A percentile compares a stretch with the other conserved stretches of the same genome.
Evolutionary conservation across 805 yeast species (phyloP).

Genomic region (Candida arabinofermentans): DNA sequence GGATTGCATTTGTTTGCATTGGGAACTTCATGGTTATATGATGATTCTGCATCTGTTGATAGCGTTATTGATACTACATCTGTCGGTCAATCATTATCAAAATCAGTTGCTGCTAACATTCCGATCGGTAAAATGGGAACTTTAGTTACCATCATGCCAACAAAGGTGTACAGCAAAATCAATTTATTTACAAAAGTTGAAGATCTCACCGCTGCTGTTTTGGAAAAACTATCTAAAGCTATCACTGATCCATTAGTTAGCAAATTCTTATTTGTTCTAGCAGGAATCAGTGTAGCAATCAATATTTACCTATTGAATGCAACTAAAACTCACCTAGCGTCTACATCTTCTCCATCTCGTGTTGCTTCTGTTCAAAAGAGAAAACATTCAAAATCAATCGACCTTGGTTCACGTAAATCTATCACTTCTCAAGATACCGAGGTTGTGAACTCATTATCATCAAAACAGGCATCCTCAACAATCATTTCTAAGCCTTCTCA

Average conservation of each 20-base stretch:
- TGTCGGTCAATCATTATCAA: slow-evolving; percentile 32
- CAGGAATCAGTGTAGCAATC: slow-evolving; percentile 71
- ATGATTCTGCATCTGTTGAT: slow-evolving; percentile 34
- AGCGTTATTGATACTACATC: slow-evolving; percentile 16
- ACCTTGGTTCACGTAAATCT: neutral
- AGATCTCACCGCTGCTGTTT: slow-evolving; percentile 48
- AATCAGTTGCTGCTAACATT: slow-evolving; percentile 40
- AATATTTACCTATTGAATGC: slow-evolving; percentile 85
- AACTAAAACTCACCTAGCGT: slow-evolving; percentile 56
- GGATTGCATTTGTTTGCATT: slow-evolving; percentile 65
- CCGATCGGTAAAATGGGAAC: slow-evolving; percentile 39
- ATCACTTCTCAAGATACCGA: neutral
- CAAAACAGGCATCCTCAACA: slow-evolving; percentile 9
- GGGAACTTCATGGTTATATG: slow-evolving; percentile 68
- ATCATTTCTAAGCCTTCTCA: slow-evolving; percentile 11
- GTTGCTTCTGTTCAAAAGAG: slow-evolving; percentile 1
- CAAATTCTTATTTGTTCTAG: slow-evolving; percentile 67
- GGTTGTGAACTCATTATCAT: neutral
- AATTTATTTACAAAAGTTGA: slow-evolving; percentile 56
- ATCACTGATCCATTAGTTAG: slow-evolving; percentile 79
- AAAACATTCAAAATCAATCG: slow-evolving; percentile 9
- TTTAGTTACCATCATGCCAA: slow-evolving; percentile 55
- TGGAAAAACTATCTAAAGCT: slow-evolving; percentile 58
- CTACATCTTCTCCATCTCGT: neutral
- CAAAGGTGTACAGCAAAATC: slow-evolving; percentile 55